Evolutionary conservation across 2,329 filamentous ascomycete species (phyloP).

Genomic region (Xylariaceae sp.): DNA sequence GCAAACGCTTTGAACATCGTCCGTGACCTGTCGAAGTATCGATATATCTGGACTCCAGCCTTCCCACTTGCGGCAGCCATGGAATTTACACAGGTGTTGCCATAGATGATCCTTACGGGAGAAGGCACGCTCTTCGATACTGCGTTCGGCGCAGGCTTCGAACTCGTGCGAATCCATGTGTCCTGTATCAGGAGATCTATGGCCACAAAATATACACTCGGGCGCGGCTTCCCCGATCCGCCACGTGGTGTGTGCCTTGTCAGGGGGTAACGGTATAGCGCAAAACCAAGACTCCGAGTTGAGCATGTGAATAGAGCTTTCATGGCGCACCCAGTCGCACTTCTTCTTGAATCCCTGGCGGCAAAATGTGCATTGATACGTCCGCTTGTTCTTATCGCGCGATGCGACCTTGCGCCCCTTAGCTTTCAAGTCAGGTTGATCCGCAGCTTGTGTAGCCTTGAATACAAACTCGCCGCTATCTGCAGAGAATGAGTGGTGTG

Average conservation of each 20-base stretch:
- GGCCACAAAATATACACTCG: constrained; percentile 42
- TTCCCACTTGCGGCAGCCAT: constrained; percentile 43
- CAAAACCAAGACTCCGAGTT: no score
- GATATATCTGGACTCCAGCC: no score
- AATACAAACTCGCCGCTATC: background rate
- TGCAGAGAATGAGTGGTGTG: constrained; percentile 29
- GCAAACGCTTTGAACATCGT: no score
- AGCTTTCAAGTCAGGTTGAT: no score
- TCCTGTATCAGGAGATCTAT: background rate
- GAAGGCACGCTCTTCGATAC: constrained; percentile 39
- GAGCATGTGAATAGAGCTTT: no score
- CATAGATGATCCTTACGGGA: constrained; percentile 41
- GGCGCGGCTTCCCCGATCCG: constrained; percentile 45
- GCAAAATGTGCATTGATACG: constrained; percentile 40
- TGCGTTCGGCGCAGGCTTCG: constrained; percentile 49
- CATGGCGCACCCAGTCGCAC: constrained; percentile 46
- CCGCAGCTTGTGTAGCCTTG: background rate
- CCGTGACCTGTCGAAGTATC: no score
- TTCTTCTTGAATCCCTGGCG: constrained; percentile 38
- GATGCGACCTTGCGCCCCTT: no score
- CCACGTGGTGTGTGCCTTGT: constrained; percentile 45
- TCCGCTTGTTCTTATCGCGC: no score
- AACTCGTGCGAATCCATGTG: constrained; percentile 42
- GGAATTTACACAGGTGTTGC: constrained; percentile 36
- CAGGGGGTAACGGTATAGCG: constrained; percentile 35